phyloP scores from a whole-genome alignment of 2,329 filamentous ascomycete genomes.

The Cercospora sp. region DNA sequence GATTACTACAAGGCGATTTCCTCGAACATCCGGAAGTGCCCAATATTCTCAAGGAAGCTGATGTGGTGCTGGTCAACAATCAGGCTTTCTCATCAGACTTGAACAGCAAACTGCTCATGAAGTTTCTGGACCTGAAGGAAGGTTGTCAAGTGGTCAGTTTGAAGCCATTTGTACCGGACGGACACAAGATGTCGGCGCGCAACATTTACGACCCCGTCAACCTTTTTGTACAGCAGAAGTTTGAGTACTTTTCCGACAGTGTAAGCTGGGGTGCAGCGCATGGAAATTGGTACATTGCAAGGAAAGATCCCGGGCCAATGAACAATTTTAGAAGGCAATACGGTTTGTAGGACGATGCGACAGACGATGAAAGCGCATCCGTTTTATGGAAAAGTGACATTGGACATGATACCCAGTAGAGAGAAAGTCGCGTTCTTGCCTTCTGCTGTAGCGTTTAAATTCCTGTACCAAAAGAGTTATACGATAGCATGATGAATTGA shows the following conservation, averaged over 20 bases:
- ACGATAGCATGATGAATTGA: neutral
- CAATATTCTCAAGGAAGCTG: conserved; percentile 74
- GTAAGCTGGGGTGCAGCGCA: conserved; percentile 86
- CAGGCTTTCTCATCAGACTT: conserved; percentile 88
- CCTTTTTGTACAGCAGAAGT: conserved; percentile 73
- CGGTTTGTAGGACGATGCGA: conserved; percentile 8
- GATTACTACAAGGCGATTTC: conserved; percentile 81
- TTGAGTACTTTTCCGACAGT: conserved; percentile 64
- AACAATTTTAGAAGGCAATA: conserved; percentile 49
- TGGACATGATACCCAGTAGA: conserved; percentile 1
- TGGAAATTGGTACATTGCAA: conserved; percentile 86
- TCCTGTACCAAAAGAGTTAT: neutral
- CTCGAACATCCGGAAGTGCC: conserved; percentile 70
- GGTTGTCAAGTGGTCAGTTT: conserved; percentile 89
- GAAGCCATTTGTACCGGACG: conserved; percentile 83
- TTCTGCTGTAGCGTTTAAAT: neutral
- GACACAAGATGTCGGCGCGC: conserved; percentile 69
- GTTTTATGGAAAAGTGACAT: neutral
- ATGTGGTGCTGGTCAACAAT: conserved; percentile 98
- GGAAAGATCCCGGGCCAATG: conserved; percentile 63
- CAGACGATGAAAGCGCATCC: conserved; percentile 6
- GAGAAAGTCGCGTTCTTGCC: neutral
- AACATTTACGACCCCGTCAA: conserved; percentile 81
- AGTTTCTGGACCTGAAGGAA: conserved; percentile 90
- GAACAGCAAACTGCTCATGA: conserved; percentile 79